Evolutionary conservation across 1,284 basidiomycete genomes (phyloP), one percentile per base, ranked within the genome.

Genomic region (Porodaedalea pini): DNA sequence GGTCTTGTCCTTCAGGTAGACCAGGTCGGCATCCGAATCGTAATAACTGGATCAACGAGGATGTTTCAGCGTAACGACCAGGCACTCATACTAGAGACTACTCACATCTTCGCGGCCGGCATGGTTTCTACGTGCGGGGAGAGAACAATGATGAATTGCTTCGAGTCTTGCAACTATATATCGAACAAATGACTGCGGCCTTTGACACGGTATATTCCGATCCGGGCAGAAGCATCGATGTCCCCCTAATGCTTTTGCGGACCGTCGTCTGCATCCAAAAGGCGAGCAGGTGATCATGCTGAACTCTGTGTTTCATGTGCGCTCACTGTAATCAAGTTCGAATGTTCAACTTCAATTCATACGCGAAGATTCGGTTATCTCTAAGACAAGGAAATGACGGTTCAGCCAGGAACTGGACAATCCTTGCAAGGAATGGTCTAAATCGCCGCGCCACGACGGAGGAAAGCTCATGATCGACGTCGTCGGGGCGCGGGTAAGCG

Each of bases 11-110:
- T 73, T 69, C 52, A 85, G 68, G 36, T 78, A 37, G 37, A 64
- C 67, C 19, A 82, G 69, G 64, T 83, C 76, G 8, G 83, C 81
- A 64, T 85, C 82, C 17, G 76, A 67, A 66, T 85, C 83, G 68
- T 85, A 81, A 65, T 83, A 84, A 61, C 82, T 84, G 59, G 39
- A 39, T 32, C 43, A 34, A 49, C 3, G 31, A n/a, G 19, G 21
- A 48, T 29, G 13, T 31, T 29, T 43, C 17, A 21, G 37, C 21
- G n/a, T n/a, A 50, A 27, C 4, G 21, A n/a, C 19, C 17, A 13
- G n/a, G 23, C 25, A 21, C 19, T 25, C 15, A 48, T 31, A 27
- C 44, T 10, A 11, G 19, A 51, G 52, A 23, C 15, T 15, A 64
- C 74, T 63, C 61, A 80, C 78, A 79, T 80, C 64, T 79, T 79